Evolutionary conservation across 2,329 filamentous ascomycete genomes (phyloP), one percentile per base, ranked within the genome.

Genomic region (Onygenales sp.): DNA sequence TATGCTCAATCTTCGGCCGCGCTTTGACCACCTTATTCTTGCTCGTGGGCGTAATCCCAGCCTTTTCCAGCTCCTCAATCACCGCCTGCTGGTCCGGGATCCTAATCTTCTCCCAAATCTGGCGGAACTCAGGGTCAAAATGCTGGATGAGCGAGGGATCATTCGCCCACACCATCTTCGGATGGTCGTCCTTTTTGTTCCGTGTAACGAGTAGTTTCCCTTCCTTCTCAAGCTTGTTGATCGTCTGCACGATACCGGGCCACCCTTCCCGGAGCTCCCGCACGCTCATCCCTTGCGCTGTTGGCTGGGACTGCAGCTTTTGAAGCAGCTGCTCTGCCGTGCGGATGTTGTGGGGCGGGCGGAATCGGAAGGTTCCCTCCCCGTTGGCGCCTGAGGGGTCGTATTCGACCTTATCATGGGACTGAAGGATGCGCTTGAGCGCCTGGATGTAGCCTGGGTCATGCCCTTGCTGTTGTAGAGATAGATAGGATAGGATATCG

Each of bases 251-350:
- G 64, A 89, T 94, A 62, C 86, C 85, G 27, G 86, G 84, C 93
- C 93, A 98, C 58, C 93, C 93, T 67, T 98, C 93, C 71, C 95
- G 95, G 57, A 98, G 80, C 63, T 96, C 90, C 68, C 89, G 90
- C 57, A 97, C 88, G 39, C 79, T 79, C 52, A 97, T 81, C 10
- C 88, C 89, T 59, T 86, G 83, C 1, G 88, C 87, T 55, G 90
- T 90, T 51, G 82, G 83, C 70, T 91, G 90, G 52, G 79, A 78
- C 71, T 95, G 90, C 34, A 98, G 80, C 65, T 88, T 86, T 52
- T 80, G 81, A 52, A 95, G 82, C 52, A 98, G 80, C 62, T 90
- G 83, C 40, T 86, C 84, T 55, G 84, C 83, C 63, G 83, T 85
- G 61, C 83, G 84, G 56, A 98, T 92, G 57, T 87, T 84, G 67